Conservation (phyloP, 1,284 basidiomycete species). For the Apiotrichum veenhuisii region DNA sequence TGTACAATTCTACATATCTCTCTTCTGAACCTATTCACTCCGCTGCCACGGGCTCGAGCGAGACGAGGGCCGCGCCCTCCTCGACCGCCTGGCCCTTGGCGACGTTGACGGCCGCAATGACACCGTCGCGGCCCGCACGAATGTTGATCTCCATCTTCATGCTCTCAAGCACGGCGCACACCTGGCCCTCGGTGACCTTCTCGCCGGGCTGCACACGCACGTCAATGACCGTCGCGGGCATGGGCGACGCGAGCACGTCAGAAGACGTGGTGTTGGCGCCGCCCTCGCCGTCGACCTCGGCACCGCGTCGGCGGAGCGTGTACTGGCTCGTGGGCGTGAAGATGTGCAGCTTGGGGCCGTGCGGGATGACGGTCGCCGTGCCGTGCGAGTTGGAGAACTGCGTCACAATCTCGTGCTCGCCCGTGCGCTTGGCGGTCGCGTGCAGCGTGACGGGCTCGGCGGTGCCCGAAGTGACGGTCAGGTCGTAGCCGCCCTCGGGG, state of each 20-base stretch:
- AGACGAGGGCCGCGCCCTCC: constrained; percentile 74
- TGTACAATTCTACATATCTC: neutral
- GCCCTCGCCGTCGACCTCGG: constrained; percentile 21
- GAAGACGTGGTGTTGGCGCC: constrained; percentile 10
- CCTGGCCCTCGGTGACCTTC: constrained; percentile 71
- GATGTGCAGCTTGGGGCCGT: constrained; percentile 39
- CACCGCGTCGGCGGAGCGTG: constrained; percentile 20
- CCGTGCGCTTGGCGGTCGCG: constrained; percentile 12
- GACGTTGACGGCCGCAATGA: constrained; percentile 68
- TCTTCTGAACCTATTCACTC: neutral
- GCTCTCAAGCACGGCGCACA: constrained; percentile 79
- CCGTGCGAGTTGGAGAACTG: constrained; percentile 21
- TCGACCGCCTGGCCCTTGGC: constrained; percentile 80
- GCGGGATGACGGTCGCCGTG: constrained; percentile 33
- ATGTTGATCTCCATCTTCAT: constrained; percentile 95
- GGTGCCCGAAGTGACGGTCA: constrained; percentile 15
- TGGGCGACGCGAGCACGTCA: constrained; percentile 57
- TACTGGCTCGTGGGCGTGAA: constrained; percentile 34
- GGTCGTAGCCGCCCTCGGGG: constrained; percentile 18
- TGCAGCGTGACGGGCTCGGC: constrained; percentile 10
- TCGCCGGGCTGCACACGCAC: constrained; percentile 73
- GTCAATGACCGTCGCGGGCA: constrained; percentile 84
- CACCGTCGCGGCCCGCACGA: constrained; percentile 63
- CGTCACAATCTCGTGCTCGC: constrained; percentile 30
- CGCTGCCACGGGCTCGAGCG: constrained; percentile 41